Evolutionary conservation across 1,284 basidiomycete genomes (phyloP), one percentile per base, ranked within the genome.

Genomic region (Ceratobasidium sp.): DNA sequence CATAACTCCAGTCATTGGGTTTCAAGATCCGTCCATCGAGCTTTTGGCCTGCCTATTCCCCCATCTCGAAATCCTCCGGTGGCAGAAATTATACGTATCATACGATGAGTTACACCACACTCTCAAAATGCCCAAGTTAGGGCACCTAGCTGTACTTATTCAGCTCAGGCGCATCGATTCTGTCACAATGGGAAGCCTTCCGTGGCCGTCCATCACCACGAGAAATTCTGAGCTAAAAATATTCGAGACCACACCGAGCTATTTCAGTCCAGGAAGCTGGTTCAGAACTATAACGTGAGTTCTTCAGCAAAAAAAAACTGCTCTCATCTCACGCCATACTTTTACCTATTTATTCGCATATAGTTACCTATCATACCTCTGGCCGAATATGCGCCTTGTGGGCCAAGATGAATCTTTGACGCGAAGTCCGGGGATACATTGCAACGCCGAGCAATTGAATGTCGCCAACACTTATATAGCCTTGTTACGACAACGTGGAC

Each of bases 281-380:
- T 63, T 63, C 39, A 63, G 60, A 39, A n/a, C 39, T 23, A 18
- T 39, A 1, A 13, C 60, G 60, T 63, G 60, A 63, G 60, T 63
- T 10, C 33, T 3, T 9, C 7, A 15, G 60, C 33, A 2, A 2
- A 3, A 20, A 40, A n/a, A 2, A 13, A 18, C 42, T 23, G 2
- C 33, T 7, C 26, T 26, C 13, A 60, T 28, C 12, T 60, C 7
- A n/a, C 7, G 10, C 39, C n/a, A n/a, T n/a, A n/a, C n/a, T n/a
- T n/a, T 33, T 2, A 42, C 12, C 5, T 18, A 33, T 63, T 13
- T 42, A 39, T 42, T 63, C 4, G 60, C 12, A 4, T 12, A 42
- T 63, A 63, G 60, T 4, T 63, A 63, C 15, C 18, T 63, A 18
- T 63, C 60, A 3, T 20, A 63, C 10, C 12, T 63, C 15, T 63